Evolutionary conservation across 495 filamentous ascomycete species (phyloP).

Genomic region (Collariella sp.): DNA sequence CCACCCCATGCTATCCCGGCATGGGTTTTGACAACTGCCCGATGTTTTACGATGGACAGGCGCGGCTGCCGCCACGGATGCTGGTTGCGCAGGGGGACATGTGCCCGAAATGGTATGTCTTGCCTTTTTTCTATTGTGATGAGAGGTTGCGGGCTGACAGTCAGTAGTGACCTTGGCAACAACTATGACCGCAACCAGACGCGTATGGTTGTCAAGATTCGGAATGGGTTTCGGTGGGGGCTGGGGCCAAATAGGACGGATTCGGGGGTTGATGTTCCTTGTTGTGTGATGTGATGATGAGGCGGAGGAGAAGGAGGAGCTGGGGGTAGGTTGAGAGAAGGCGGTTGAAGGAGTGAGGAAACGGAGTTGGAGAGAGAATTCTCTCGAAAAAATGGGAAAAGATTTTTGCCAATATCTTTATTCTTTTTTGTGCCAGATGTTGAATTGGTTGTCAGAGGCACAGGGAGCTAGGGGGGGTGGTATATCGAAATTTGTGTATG

Average conservation of each 20-base stretch:
- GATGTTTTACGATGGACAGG: constrained; percentile 18
- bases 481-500: too few species aligned
- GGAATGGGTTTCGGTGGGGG: constrained; percentile 29
- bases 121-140: background rate
- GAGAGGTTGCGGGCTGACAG: background rate
- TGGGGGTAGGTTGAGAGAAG: background rate
- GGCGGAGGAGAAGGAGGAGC: background rate
- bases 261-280: constrained; percentile 26
- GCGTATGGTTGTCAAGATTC: constrained; percentile 26
- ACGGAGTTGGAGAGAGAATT: background rate
- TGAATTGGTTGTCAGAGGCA: too few species aligned
- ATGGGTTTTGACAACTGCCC: constrained; percentile 32
- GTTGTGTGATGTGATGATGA: constrained; percentile 31
- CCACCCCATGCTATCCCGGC: constrained; percentile 27
- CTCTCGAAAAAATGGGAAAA: too few species aligned
- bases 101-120: constrained; percentile 23
- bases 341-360: background rate
- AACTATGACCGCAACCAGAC: constrained; percentile 31
- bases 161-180: constrained; percentile 14
- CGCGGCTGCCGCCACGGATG: constrained; percentile 15
- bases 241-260: constrained; percentile 29
- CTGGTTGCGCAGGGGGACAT: constrained; percentile 10
- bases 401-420: too few species aligned
- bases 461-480: too few species aligned
- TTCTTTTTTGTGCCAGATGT: too few species aligned